phyloP scores from a whole-genome alignment of 495 filamentous ascomycete species.

The Gamarada debralockiae region DNA sequence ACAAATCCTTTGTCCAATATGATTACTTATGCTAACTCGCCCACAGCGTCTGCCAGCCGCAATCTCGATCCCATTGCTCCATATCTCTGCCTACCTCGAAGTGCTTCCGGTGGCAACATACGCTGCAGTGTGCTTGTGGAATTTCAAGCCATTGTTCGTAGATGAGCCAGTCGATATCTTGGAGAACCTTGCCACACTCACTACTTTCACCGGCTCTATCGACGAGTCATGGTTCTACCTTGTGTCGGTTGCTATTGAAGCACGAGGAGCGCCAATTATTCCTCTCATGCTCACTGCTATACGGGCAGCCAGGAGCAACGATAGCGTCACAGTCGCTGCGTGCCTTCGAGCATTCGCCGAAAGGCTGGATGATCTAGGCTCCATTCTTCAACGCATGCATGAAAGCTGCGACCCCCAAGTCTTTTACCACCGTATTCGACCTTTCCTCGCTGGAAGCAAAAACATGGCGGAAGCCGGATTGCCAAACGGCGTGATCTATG shows the following conservation, averaged over 20 bases:
- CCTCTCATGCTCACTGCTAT: slow-evolving; percentile 87
- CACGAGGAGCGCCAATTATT: slow-evolving; percentile 83
- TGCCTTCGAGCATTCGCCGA: slow-evolving; percentile 78
- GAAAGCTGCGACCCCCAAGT: slow-evolving; percentile 23
- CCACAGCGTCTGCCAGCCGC: slow-evolving; percentile 77
- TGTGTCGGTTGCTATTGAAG: slow-evolving; percentile 92
- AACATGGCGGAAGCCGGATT: slow-evolving; percentile 25
- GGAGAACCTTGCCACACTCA: slow-evolving; percentile 77
- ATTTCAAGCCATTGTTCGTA: slow-evolving; percentile 84
- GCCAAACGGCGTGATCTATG: slow-evolving; percentile 28
- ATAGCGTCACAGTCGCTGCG: slow-evolving; percentile 65
- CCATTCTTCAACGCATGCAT: slow-evolving; percentile 76
- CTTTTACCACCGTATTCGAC: slow-evolving; percentile 27
- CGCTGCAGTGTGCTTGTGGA: slow-evolving; percentile 89
- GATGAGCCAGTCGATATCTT: slow-evolving; percentile 76
- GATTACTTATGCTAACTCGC: slow-evolving; percentile 16
- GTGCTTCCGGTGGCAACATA: slow-evolving; percentile 95
- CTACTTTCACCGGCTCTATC: slow-evolving; percentile 90
- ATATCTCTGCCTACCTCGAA: slow-evolving; percentile 76
- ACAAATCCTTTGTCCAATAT: background rate
- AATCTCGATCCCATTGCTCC: slow-evolving; percentile 77
- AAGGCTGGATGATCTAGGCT: slow-evolving; percentile 76
- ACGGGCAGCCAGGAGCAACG: slow-evolving; percentile 66
- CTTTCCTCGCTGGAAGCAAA: slow-evolving; percentile 27
- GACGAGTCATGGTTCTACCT: slow-evolving; percentile 99